Base-by-base conservation (phyloP, 306 rosid species). In the Fragaria nilgerrensis region DNA sequence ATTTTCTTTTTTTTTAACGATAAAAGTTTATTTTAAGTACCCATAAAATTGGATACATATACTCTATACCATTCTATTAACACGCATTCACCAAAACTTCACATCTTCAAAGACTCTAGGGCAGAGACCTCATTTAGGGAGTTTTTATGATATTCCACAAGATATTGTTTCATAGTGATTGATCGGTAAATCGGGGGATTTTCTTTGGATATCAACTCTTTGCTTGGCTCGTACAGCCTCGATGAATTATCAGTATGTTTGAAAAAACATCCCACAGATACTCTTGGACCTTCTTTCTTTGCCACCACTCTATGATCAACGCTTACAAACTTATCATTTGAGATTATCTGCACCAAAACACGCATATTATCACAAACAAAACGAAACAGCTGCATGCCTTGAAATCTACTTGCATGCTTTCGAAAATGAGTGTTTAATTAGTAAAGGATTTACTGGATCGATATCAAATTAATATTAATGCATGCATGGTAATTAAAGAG, bases 251-350 rank as follows among this genome's bases (percentile, higher is more conserved):
- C 9, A 22, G 5, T 1, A 27, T 4, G 19, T 5, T 15, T 3
- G 17, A 61, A 61, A 13, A 61, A 25, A 13, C 19, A 61, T 5
- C 9, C 37, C 66, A 61, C 37, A 25, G 37, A 61, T 11, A 61
- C 36, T 61, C 66, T 25, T 61, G 66, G 66, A 61, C 66, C 37
- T 61, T 61, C 66, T 61, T 25, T 61, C 66, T 61, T 59, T 61
- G 66, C 19, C 66, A 61, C 4, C 19, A 61, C 66, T 59, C 17
- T 25, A 27, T 27, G 66, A 12, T 25, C 15, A 25, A 61, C 66
- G 20, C 66, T 61, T 13, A 25, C 36, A 19, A 61, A 61, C 37
- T 61, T 61, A 25, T 61, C 37, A 27, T 61, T 61, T 4, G 66
- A 61, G 16, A 25, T 13, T 23, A 61, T 61, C 66, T 61, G 66